A percentile compares a stretch with the other conserved stretches of the same genome.
phyloP scores from a whole-genome alignment of 192 early-diverging fungal species.

The Linnemannia exigua region DNA sequence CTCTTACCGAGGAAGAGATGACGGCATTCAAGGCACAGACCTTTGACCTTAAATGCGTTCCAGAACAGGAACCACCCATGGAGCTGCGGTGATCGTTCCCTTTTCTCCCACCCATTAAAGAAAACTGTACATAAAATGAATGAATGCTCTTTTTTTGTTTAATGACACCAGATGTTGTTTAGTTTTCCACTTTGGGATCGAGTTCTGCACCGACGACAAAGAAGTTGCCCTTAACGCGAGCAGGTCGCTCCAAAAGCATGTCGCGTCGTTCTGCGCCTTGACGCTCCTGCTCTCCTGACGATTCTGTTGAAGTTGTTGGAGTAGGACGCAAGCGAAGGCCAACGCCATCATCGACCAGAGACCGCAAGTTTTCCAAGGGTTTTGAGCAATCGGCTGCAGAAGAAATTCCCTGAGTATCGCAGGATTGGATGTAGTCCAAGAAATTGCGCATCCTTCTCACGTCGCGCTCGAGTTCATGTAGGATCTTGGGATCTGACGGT shows the following conservation, averaged over 20 bases:
- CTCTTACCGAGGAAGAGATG: conserved; percentile 40
- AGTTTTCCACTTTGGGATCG: conserved; percentile 31
- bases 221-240: conserved; percentile 45
- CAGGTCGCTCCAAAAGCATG: conserved; percentile 19
- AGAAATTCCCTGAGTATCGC: background rate
- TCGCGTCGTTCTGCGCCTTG: conserved; percentile 18
- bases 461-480: conserved; percentile 31
- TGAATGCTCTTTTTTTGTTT: background rate
- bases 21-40: conserved; percentile 48
- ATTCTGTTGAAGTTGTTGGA: background rate
- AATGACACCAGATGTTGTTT: background rate
- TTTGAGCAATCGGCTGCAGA: conserved; percentile 2
- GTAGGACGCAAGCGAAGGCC: conserved; percentile 21
- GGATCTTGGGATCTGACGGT: conserved; percentile 29
- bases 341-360: conserved; percentile 47
- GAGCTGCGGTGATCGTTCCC: conserved; percentile 41
- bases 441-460: conserved; percentile 46
- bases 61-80: conserved; percentile 61
- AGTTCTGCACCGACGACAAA: conserved; percentile 39
- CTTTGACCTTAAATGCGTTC: conserved; percentile 56
- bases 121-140: background rate
- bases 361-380: conserved; percentile 25
- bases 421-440: conserved; percentile 33
- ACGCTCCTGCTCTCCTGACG: conserved; percentile 1
- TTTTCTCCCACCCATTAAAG: background rate